Evolutionary conservation across 441 rosid species (phyloP).

Genomic region (Adansonia grandidieri): DNA sequence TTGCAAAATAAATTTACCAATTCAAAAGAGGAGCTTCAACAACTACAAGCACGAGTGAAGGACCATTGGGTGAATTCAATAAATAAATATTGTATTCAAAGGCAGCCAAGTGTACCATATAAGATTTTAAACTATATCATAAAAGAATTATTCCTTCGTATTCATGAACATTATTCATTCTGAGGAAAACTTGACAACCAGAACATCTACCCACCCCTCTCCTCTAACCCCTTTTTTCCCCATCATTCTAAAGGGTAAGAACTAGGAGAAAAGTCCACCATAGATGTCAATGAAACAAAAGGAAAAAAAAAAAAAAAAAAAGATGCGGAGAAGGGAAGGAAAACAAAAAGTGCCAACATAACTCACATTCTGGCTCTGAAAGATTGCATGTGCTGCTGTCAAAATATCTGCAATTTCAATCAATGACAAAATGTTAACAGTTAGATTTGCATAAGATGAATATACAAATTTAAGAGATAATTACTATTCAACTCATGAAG

Average conservation of each 20-base stretch:
- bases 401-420: conserved; percentile 68
- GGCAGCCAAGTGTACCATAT: neutral
- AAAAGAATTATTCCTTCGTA: neutral
- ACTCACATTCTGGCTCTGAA: conserved; percentile 83
- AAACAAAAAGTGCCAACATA: neutral
- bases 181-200: conserved; percentile 1
- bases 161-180: neutral
- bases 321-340: neutral
- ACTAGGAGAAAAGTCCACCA: neutral
- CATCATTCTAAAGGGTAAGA: neutral
- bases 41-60: conserved; percentile 6
- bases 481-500: conserved; percentile 7
- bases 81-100: neutral
- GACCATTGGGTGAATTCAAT: neutral
- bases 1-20: conserved; percentile 5
- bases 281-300: neutral
- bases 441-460: neutral
- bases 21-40: neutral
- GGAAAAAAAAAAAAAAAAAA: neutral
- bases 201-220: neutral
- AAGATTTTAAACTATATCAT: neutral
- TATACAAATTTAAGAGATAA: neutral
- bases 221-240: neutral
- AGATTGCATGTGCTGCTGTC: conserved; percentile 82
- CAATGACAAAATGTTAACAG: conserved; percentile 17